Conservation (phyloP, 495 filamentous ascomycete species). For the Umbilicaria muhlenbergii region DNA sequence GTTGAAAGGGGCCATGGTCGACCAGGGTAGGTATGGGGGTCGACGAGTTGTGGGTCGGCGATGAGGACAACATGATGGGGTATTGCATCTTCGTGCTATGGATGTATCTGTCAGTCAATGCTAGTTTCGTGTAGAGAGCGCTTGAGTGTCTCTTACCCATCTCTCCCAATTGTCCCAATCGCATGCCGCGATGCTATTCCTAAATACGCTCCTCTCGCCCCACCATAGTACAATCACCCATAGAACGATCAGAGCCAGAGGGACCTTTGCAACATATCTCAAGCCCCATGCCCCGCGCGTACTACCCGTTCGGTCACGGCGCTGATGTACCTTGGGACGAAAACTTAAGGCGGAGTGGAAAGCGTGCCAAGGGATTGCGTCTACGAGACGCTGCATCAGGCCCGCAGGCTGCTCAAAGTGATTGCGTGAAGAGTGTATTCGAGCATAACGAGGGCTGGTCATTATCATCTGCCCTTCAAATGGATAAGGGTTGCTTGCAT, state of each 20-base stretch:
- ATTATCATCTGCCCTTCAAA: too few species aligned
- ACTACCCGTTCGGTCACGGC: too few species aligned
- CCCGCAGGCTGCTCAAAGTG: too few species aligned
- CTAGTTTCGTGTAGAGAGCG: background rate
- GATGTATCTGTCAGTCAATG: background rate
- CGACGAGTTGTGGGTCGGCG: constrained; percentile 94
- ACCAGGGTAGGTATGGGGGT: constrained; percentile 90
- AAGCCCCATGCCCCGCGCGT: background rate
- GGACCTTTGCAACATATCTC: constrained; percentile 34
- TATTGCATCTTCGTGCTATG: constrained; percentile 52
- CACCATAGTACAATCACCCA: constrained; percentile 76
- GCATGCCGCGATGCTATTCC: constrained; percentile 50
- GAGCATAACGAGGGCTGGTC: too few species aligned
- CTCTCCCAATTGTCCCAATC: constrained; percentile 77
- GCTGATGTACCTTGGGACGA: too few species aligned
- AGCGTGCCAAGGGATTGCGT: too few species aligned
- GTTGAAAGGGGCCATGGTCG: constrained; percentile 78
- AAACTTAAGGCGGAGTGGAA: too few species aligned
- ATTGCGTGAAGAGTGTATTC: too few species aligned
- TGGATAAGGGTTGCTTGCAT: too few species aligned
- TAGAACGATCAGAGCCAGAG: constrained; percentile 47
- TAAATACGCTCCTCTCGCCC: constrained; percentile 73
- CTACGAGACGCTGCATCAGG: too few species aligned
- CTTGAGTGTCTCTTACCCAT: constrained; percentile 49
- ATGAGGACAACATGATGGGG: constrained; percentile 82